Percentiles rank a stretch among this genome's conserved stretches.
Evolutionary conservation across 768 basidiomycete species (phyloP).

Genomic region (Xanthoconium stramineum): DNA sequence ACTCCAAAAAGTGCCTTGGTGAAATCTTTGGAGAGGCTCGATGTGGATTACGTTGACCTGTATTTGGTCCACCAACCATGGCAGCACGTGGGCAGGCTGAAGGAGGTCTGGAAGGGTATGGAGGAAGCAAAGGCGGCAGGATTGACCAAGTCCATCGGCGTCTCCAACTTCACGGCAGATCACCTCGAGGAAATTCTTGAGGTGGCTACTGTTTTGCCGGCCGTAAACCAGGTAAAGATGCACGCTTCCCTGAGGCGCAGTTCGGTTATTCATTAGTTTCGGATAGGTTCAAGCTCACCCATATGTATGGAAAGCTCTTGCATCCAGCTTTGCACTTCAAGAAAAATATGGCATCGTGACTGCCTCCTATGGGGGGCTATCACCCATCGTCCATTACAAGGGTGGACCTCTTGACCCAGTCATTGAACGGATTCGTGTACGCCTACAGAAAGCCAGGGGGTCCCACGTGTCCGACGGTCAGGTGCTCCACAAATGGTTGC

Average conservation of each 20-base stretch:
- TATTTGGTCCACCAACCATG: constrained; percentile 57
- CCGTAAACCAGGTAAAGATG: constrained; percentile 49
- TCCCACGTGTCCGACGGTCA: constrained; percentile 27
- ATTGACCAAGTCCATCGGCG: constrained; percentile 43
- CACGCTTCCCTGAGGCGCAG: neutral
- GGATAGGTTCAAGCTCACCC: constrained; percentile 52
- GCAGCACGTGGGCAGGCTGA: constrained; percentile 40
- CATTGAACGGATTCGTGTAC: constrained; percentile 32
- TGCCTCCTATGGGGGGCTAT: constrained; percentile 39
- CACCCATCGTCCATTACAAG: constrained; percentile 33
- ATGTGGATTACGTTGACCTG: constrained; percentile 56
- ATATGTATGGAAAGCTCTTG: constrained; percentile 44
- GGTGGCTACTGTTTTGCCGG: constrained; percentile 43
- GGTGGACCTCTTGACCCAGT: constrained; percentile 41
- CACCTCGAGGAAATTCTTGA: constrained; percentile 44
- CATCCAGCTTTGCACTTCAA: constrained; percentile 33
- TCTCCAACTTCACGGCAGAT: constrained; percentile 50
- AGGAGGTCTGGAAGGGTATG: constrained; percentile 58
- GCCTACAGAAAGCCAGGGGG: constrained; percentile 25
- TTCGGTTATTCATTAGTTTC: neutral
- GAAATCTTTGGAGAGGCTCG: constrained; percentile 52
- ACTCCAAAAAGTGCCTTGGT: constrained; percentile 48
- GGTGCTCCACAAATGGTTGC: constrained; percentile 30
- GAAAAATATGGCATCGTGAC: constrained; percentile 38
- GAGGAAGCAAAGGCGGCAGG: constrained; percentile 50